phyloP scores from a whole-genome alignment of 345 rosid species.

The Eucalyptus curtisii region DNA sequence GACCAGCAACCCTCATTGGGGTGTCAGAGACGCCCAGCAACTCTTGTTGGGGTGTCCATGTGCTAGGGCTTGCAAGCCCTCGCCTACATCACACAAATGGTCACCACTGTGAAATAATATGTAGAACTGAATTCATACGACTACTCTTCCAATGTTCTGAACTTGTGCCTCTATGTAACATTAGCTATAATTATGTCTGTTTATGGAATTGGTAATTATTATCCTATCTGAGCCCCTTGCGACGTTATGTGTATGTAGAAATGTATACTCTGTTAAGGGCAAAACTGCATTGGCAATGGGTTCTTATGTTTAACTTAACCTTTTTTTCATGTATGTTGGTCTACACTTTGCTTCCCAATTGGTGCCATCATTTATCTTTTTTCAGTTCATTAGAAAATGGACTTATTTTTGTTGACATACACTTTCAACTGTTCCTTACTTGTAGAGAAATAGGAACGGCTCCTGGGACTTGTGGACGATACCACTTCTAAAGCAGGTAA shows the following conservation, averaged over 20 bases:
- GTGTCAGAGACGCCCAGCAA: no score
- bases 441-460: constrained; percentile 74
- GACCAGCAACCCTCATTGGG: neutral
- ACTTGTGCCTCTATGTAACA: no score
- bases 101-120: no score
- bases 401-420: neutral
- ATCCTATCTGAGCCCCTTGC: neutral
- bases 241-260: neutral
- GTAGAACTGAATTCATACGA: no score
- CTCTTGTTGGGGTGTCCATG: no score
- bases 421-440: neutral
- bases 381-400: neutral
- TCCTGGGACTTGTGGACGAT: constrained; percentile 77
- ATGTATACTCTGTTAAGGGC: accelerated
- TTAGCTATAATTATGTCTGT: neutral
- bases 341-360: neutral
- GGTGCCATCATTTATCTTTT: neutral
- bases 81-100: accelerated
- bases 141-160: no score
- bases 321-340: neutral
- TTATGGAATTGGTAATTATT: neutral
- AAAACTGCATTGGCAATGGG: neutral
- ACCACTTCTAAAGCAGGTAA: constrained; percentile 73
- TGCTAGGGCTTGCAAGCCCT: neutral
- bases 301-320: neutral